Base-by-base conservation (phyloP, 208 protist species). In the Leishmania lainsoni region DNA sequence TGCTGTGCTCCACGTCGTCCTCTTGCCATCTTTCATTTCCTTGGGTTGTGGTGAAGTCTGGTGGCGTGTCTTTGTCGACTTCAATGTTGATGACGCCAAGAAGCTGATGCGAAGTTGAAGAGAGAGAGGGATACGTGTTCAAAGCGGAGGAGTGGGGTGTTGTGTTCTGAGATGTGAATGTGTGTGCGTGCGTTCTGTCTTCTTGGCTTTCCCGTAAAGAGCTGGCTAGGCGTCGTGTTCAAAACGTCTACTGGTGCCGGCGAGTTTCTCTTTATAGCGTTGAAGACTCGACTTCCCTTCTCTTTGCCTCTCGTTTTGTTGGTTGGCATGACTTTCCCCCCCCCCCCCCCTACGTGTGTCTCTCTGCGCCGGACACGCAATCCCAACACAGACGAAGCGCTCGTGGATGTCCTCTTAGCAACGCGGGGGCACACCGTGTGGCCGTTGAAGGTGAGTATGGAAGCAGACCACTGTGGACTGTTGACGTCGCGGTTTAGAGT, bases 181-280 rank as follows among this genome's bases (percentile, higher is more conserved):
- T 54, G 48, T 73, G 45, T 73, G 69, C 29, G 66, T 48, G 22
- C 61, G 61, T 68, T 68, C 61, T 68, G 61, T 68, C 42, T 45
- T 45, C 42, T 4, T 45, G 42, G 42, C 42, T 45, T 45, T 45
- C 6, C 42, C 42, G 42, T 45, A 45, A 45, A 45, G 42, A 45
- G 42, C 42, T 45, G 42, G 42, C 42, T 45, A 45, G 42, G 42
- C 42, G 42, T 17, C 58, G 58, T 69, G 29, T 39, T 45, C 42
- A 42, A 39, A 42, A 26, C 58, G 26, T 6, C 58, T 17, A n/a
- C 10, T 26, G 22, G 3, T 8, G 26, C 58, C 58, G 58, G 61
- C 29, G 61, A 66, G 61, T 66, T 39, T 35, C 42, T 22, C 26
- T 9, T 29, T 63, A 32, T 63, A 32, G 42, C 2, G 29, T 29